A percentile compares a stretch with the other conserved stretches of the same genome.
These are phyloP conservation scores for Sungouiella thailandica DNA, from an alignment of 805 yeast species.

Conservation along the genomic window DNA sequence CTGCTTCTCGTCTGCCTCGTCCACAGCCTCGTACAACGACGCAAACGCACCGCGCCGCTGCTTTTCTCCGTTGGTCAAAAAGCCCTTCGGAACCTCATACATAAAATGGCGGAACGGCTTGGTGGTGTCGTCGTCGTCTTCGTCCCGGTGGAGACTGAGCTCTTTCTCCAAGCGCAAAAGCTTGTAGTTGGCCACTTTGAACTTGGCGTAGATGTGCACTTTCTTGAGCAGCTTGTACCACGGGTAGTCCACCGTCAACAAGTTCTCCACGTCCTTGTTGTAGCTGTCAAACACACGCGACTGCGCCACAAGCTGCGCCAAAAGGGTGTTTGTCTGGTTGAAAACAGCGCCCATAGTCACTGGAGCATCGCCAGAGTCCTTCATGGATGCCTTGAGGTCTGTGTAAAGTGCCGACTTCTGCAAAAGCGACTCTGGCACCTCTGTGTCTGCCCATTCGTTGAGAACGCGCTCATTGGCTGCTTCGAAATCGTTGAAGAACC, in stretches of 20 bases:
- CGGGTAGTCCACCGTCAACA: slow-evolving; percentile 63
- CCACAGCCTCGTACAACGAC: slow-evolving; percentile 12
- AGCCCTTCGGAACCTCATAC: slow-evolving; percentile 11
- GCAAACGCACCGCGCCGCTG: slow-evolving; percentile 12
- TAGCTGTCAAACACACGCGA: slow-evolving; percentile 46
- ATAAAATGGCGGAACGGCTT: slow-evolving; percentile 8
- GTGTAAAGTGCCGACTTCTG: slow-evolving; percentile 16
- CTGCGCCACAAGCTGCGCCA: slow-evolving; percentile 21
- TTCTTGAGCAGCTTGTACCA: slow-evolving; percentile 67
- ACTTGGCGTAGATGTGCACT: slow-evolving; percentile 50
- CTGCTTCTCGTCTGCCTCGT: slow-evolving; percentile 3
- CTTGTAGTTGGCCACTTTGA: slow-evolving; percentile 50
- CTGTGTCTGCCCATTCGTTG: slow-evolving; percentile 17
- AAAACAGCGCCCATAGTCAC: slow-evolving; percentile 12
- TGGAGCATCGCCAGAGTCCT: slow-evolving; percentile 1
- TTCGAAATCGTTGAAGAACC: slow-evolving; percentile 15
- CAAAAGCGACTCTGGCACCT: slow-evolving; percentile 16
- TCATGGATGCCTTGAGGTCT: slow-evolving; percentile 13
- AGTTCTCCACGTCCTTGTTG: slow-evolving; percentile 42
- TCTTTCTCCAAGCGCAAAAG: slow-evolving; percentile 37
- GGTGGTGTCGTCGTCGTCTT: slow-evolving; percentile 9
- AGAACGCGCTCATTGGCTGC: slow-evolving; percentile 8
- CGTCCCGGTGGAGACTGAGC: slow-evolving; percentile 17
- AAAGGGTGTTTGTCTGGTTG: slow-evolving; percentile 8
- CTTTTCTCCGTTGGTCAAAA: slow-evolving; percentile 1